A percentile compares a stretch with the other conserved stretches of the same genome.
Conservation (phyloP, 352 stramenopile species). For the Pythium plurisporium region DNA sequence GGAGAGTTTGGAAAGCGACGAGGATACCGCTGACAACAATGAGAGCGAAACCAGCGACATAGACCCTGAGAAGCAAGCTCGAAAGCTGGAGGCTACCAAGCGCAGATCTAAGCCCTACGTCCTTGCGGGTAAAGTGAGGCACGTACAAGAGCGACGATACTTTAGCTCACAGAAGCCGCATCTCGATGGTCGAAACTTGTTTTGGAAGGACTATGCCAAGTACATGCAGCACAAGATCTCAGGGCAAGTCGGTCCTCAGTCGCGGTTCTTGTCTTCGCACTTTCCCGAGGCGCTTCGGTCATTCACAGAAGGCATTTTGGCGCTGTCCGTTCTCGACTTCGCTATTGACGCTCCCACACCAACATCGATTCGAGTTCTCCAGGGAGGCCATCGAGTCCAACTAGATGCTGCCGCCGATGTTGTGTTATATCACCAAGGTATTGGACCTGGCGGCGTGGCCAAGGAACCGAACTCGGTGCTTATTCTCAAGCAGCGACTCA, state of each 20-base stretch:
- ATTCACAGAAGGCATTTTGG: conserved; percentile 50
- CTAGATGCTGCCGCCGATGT: conserved; percentile 10
- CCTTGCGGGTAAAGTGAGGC: conserved; percentile 39
- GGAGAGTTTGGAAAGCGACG: conserved; percentile 6
- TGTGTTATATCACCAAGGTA: conserved; percentile 53
- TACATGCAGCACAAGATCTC: conserved; percentile 25
- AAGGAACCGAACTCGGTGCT: conserved; percentile 32
- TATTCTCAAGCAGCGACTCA: conserved; percentile 47
- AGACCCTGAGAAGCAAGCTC: neutral
- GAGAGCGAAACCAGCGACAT: no score
- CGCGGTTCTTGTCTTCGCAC: conserved; percentile 47
- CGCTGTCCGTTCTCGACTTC: conserved; percentile 50
- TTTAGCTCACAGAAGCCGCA: conserved; percentile 26
- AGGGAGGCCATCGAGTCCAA: conserved; percentile 8
- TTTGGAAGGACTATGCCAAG: conserved; percentile 58
- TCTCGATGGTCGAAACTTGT: conserved; percentile 39
- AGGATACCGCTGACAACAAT: no score
- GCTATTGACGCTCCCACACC: conserved; percentile 11
- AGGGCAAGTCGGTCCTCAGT: no score
- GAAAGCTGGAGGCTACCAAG: conserved; percentile 1
- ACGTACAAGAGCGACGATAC: conserved; percentile 38
- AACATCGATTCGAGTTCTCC: conserved; percentile 17
- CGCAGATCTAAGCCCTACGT: conserved; percentile 25
- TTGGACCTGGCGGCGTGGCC: conserved; percentile 22
- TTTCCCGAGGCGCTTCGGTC: conserved; percentile 44